Evolutionary conservation across 768 basidiomycete species (phyloP).

Genomic region (Boletus patriciae): DNA sequence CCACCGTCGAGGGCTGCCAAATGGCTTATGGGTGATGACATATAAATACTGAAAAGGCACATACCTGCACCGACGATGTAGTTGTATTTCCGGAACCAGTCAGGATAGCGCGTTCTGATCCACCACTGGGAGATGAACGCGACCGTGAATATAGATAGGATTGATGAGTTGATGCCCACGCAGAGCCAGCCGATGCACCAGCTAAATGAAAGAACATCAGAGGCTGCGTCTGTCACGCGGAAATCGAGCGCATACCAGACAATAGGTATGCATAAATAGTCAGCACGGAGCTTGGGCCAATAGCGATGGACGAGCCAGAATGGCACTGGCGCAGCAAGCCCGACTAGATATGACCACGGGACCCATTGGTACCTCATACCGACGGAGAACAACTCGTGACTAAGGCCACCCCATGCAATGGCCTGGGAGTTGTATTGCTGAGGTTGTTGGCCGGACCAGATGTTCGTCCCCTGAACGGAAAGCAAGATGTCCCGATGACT

Average conservation of each 20-base stretch:
- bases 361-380: slow-evolving; percentile 40
- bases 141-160: slow-evolving; percentile 17
- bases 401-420: slow-evolving; percentile 42
- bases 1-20: slow-evolving; percentile 38
- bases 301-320: slow-evolving; percentile 41
- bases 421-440: slow-evolving; percentile 35
- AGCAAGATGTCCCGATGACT: slow-evolving; percentile 51
- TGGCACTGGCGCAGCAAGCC: slow-evolving; percentile 39
- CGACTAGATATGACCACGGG: slow-evolving; percentile 35
- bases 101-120: slow-evolving; percentile 36
- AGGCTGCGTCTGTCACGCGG: neutral
- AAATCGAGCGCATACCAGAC: slow-evolving; percentile 21
- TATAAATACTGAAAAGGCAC: neutral
- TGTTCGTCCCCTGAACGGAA: slow-evolving; percentile 51
- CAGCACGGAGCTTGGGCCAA: slow-evolving; percentile 33
- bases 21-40: neutral
- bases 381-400: slow-evolving; percentile 34
- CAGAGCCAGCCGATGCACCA: slow-evolving; percentile 17
- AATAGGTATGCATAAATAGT: slow-evolving; percentile 33
- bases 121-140: slow-evolving; percentile 41
- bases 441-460: slow-evolving; percentile 34
- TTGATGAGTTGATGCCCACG: slow-evolving; percentile 31
- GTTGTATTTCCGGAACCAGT: slow-evolving; percentile 41
- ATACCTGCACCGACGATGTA: slow-evolving; percentile 44
- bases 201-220: slow-evolving; percentile 15